Evolutionary conservation across 73 alveolate genomes (phyloP).

Genomic region (Halteria grandinella): DNA sequence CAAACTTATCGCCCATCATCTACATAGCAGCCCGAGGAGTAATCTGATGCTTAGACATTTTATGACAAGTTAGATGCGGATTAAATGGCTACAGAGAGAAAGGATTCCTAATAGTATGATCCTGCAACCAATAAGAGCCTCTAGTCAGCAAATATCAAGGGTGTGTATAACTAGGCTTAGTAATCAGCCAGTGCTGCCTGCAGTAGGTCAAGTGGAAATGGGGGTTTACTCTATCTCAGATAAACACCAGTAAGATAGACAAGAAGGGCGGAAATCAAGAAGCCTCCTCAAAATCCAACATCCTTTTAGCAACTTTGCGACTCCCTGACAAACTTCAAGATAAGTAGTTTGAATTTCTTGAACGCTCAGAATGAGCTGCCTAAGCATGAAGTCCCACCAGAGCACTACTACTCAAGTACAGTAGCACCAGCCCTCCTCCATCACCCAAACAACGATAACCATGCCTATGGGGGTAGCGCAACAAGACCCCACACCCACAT

Average conservation of each 20-base stretch:
- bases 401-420: too few species aligned
- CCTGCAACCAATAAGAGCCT: background rate
- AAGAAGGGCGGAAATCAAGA: background rate
- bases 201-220: slow-evolving; percentile 13
- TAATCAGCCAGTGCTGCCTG: slow-evolving; percentile 6
- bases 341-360: too few species aligned
- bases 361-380: too few species aligned
- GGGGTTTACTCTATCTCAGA: slow-evolving; percentile 23
- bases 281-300: slow-evolving; percentile 50
- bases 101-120: slow-evolving; percentile 2
- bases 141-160: background rate
- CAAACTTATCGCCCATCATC: slow-evolving; percentile 5
- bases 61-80: slow-evolving; percentile 6
- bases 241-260: slow-evolving; percentile 32
- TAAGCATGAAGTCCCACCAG: too few species aligned
- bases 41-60: background rate
- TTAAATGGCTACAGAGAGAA: slow-evolving; percentile 25
- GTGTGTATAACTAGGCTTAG: slow-evolving; percentile 18
- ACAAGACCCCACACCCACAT: too few species aligned
- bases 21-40: background rate
- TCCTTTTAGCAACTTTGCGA: slow-evolving; percentile 40
- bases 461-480: too few species aligned
- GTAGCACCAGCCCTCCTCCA: too few species aligned
- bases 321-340: too few species aligned
- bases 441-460: too few species aligned